These are phyloP conservation scores for Fusarium verrucosum DNA, from an alignment of 2,329 filamentous ascomycete species.

Conservation along the genomic window DNA sequence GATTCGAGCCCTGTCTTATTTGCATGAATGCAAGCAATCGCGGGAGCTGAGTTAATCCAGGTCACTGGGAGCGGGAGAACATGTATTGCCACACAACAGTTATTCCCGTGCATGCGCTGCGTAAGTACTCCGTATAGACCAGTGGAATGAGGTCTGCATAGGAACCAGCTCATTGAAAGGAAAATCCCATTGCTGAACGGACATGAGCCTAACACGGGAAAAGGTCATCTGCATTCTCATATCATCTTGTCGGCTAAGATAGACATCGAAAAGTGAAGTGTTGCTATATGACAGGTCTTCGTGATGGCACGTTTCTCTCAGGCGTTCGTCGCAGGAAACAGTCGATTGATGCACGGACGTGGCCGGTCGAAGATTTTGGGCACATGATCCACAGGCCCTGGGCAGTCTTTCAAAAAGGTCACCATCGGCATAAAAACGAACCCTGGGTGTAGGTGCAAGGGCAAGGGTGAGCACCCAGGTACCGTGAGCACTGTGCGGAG, in stretches of 20 bases:
- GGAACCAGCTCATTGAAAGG: background rate
- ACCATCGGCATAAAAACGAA: slow-evolving; percentile 26
- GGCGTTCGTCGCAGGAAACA: slow-evolving; percentile 32
- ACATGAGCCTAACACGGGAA: slow-evolving; percentile 2
- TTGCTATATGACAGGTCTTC: slow-evolving; percentile 37
- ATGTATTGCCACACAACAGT: background rate
- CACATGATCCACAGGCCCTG: slow-evolving; percentile 37
- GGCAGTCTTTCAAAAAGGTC: slow-evolving; percentile 27
- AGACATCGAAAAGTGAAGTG: background rate
- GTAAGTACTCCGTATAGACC: background rate
- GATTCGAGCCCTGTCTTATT: background rate
- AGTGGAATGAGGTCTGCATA: slow-evolving; percentile 4
- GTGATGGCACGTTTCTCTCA: slow-evolving; percentile 31
- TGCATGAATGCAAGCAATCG: background rate
- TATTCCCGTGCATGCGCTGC: slow-evolving; percentile 5
- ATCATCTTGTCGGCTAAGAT: slow-evolving; percentile 22
- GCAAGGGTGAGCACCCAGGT: slow-evolving; percentile 3
- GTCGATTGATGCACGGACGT: slow-evolving; percentile 41
- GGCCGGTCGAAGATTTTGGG: slow-evolving; percentile 33
- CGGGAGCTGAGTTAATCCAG: background rate
- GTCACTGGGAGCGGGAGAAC: background rate
- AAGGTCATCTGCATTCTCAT: slow-evolving; percentile 12
- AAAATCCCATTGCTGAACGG: slow-evolving; percentile 16
- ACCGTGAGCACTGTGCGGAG: slow-evolving; percentile 22
- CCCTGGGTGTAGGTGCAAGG: slow-evolving; percentile 20